Evolutionary conservation across 1,284 basidiomycete species (phyloP), one percentile per base, ranked within the genome.

Genomic region (Gomphus sp.): DNA sequence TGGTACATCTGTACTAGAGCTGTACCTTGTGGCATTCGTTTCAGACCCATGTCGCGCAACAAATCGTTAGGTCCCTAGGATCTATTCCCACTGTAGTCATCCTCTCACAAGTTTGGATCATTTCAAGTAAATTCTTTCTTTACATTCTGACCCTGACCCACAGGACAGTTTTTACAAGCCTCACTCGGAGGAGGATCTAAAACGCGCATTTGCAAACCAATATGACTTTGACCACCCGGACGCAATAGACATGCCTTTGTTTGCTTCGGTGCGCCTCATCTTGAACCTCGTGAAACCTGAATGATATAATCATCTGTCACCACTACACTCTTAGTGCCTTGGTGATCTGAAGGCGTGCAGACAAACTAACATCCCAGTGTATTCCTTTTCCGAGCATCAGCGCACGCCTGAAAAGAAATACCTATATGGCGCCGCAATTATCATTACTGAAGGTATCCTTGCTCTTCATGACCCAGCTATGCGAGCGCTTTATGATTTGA

Each of bases 371-470:
- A 93, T 98, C 59, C 95, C 96, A 0, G 83, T 96, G 9, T 99
- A 99, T 72, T 96, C 93, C 1, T 99, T 99, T 70, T 79, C 82
- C 18, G 80, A 92, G 64, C 96, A 99, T 72, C 93, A 98, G 68
- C 80, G 96, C 39, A 73, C 91, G 58, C 77, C 84, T 3, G 91
- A 96, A 68, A 90, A 82, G 37, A 90, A 92, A 67, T 97, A 98
- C 72, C 76, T 98, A 0, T 99, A 98, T 70, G 96, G 96, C 1
- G 93, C 94, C 4, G 85, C 89, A n/a, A 90, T 98, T 52, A 89
- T 98, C 66, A 95, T 98, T 62, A 86, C 89, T 22, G 95, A 99
- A 68, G 96, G 96, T 3, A 95, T 98, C 62, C 87, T 98, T 82
- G 84, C 91, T 2, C 73, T 99, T 45, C 85, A 93, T 62, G 92